Base-by-base conservation (phyloP, 2,329 filamentous ascomycete species). In the Cordyceps javanica region DNA sequence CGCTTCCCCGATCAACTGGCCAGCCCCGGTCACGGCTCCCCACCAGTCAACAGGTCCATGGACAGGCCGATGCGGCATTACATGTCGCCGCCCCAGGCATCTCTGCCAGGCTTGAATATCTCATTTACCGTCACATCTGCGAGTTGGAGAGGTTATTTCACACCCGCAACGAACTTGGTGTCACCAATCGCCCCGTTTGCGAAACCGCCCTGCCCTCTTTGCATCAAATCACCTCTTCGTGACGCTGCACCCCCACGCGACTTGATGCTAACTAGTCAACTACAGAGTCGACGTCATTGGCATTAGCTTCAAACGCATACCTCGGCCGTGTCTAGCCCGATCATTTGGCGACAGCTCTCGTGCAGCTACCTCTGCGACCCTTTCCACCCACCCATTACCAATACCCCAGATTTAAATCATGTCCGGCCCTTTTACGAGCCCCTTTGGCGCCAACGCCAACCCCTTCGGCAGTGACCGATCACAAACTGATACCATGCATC, bases 401-500 rank as follows among this genome's bases (percentile, higher is more conserved):
- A 36, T 14, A 26, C n/a, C 10, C 16, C 25, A n/a, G 16, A 38
- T 21, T 7, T 38, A 44, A n/a, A 19, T 13, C 38, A 91, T 92
- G 88, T 86, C 90, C 64, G 84, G 86, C 70, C 86, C 82, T 67
- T 94, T 95, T 73, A 88, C 88, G 59, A 91, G 89, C 72, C 83
- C 86, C 50, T 84, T 86, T 62, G 83, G 81, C 72, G 77, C 78
- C 53, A 83, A 83, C 65, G 79, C 77, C 72, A 94, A 92, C 73
- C 90, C 89, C 36, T 92, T 92, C 66, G 87, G 88, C 59, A 75
- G 74, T 62, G 57, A 64, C 26, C 62, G 74, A 77, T 62, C 77
- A 69, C 74, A 72, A 66, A 62, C 63, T 41, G 58, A 59, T 56
- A 62, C 67, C 44, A 77, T 80, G 72, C 74, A 78, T 58, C 71